These are phyloP conservation scores for Aspergillus quadricinctus DNA, from an alignment of 2,329 filamentous ascomycete species.

Conservation along the genomic window DNA sequence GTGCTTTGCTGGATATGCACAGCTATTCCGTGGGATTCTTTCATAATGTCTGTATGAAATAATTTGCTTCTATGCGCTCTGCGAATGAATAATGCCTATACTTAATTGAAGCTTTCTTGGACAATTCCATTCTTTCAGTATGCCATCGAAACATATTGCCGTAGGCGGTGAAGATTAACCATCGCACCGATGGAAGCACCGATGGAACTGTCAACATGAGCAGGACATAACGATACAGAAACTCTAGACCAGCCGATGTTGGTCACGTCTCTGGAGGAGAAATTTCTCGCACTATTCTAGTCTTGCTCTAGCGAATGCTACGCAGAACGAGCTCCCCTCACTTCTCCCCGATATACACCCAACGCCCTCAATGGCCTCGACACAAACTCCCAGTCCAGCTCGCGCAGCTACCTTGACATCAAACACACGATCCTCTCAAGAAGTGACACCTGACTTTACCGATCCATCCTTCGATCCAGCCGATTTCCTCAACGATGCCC, in stretches of 20 bases:
- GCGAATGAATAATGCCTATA: not conserved
- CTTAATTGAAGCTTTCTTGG: not conserved
- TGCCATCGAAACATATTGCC: not conserved
- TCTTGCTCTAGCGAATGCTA: not conserved
- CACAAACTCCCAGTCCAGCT: constrained; percentile 22
- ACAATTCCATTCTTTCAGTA: not conserved
- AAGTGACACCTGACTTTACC: constrained; percentile 67
- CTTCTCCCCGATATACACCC: constrained; percentile 2
- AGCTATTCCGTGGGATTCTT: not conserved
- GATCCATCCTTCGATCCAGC: constrained; percentile 74
- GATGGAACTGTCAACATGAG: not conserved
- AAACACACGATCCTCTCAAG: constrained; percentile 29
- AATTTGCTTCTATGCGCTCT: no score
- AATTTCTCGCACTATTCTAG: not conserved
- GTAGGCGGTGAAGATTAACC: not conserved
- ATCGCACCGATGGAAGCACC: not conserved
- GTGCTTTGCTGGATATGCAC: not conserved
- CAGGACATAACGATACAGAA: not conserved
- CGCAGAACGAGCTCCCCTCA: not conserved
- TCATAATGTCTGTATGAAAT: not conserved
- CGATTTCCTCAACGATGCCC: constrained; percentile 74
- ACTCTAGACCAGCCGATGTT: not conserved
- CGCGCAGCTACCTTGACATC: constrained; percentile 13
- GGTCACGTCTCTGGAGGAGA: not conserved
- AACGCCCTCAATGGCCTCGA: constrained; percentile 9